phyloP scores from a whole-genome alignment of 1,139 yeast species.

The Magnusiomyces tetraspermus region DNA sequence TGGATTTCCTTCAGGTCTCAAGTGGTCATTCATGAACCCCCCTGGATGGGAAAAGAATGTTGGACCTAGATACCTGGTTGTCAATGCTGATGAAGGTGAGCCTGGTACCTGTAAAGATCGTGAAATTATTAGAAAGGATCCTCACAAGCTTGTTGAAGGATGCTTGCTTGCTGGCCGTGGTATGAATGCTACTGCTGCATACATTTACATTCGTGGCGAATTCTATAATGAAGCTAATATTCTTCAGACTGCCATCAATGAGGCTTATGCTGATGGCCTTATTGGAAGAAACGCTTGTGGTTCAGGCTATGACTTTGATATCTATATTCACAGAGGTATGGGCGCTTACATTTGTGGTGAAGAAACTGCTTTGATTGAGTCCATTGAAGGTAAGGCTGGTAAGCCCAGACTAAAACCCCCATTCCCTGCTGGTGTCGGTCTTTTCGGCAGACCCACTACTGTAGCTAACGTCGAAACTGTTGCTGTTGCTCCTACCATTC shows the following conservation, averaged over 20 bases:
- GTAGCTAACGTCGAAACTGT: constrained; percentile 87
- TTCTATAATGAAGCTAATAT: constrained; percentile 68
- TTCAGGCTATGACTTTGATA: constrained; percentile 73
- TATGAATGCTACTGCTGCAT: constrained; percentile 89
- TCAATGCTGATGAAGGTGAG: constrained; percentile 90
- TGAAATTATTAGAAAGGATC: constrained; percentile 81
- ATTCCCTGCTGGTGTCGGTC: constrained; percentile 88
- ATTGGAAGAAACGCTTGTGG: constrained; percentile 82
- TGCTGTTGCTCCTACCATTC: constrained; percentile 77
- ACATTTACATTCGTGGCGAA: constrained; percentile 82
- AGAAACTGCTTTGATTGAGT: constrained; percentile 80
- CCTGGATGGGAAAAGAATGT: constrained; percentile 86
- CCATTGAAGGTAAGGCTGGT: constrained; percentile 85
- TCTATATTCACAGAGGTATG: constrained; percentile 79
- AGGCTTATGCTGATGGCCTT: constrained; percentile 71
- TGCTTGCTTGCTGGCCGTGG: constrained; percentile 81
- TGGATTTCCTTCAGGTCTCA: constrained; percentile 82
- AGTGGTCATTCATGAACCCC: constrained; percentile 91
- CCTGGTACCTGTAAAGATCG: constrained; percentile 91
- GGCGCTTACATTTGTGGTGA: constrained; percentile 90
- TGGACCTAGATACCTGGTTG: constrained; percentile 79
- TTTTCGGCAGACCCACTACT: constrained; percentile 82
- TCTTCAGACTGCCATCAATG: constrained; percentile 72
- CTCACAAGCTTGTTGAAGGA: constrained; percentile 82
- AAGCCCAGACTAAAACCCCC: constrained; percentile 90